phyloP scores from a whole-genome alignment of 2,329 filamentous ascomycete species.

The Fusarium coicis region DNA sequence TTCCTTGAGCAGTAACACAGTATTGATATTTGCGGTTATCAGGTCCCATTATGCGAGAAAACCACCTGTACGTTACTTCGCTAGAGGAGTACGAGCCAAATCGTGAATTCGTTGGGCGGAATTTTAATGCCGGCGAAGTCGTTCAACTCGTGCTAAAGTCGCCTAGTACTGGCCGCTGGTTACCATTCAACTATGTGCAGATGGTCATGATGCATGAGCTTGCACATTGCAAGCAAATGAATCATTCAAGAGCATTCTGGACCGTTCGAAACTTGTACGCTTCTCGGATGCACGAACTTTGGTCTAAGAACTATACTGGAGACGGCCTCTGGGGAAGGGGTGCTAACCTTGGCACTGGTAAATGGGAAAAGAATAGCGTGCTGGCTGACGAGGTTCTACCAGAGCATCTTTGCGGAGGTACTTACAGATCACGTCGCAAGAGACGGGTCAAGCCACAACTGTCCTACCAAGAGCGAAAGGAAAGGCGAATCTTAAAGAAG shows the following conservation, averaged over 20 bases:
- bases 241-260: conserved; percentile 86
- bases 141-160: conserved; percentile 85
- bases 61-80: conserved; percentile 72
- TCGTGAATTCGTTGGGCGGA: conserved; percentile 84
- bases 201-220: conserved; percentile 97
- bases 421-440: conserved; percentile 72
- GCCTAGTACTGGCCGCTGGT: conserved; percentile 72
- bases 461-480: conserved; percentile 78
- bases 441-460: conserved; percentile 63
- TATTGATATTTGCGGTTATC: background rate
- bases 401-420: conserved; percentile 83
- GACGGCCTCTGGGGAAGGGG: conserved; percentile 88
- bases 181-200: conserved; percentile 85
- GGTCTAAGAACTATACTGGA: conserved; percentile 77
- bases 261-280: conserved; percentile 79
- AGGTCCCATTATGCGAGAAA: conserved; percentile 76
- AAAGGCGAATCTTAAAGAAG: conserved; percentile 77
- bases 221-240: conserved; percentile 92
- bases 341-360: conserved; percentile 68
- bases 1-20: background rate
- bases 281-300: conserved; percentile 75
- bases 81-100: conserved; percentile 88
- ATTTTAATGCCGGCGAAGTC: conserved; percentile 90
- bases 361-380: conserved; percentile 66
- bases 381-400: conserved; percentile 67